Evolutionary conservation across 768 basidiomycete species (phyloP), one percentile per base, ranked within the genome.

Genomic region (Myochromella boudieri): DNA sequence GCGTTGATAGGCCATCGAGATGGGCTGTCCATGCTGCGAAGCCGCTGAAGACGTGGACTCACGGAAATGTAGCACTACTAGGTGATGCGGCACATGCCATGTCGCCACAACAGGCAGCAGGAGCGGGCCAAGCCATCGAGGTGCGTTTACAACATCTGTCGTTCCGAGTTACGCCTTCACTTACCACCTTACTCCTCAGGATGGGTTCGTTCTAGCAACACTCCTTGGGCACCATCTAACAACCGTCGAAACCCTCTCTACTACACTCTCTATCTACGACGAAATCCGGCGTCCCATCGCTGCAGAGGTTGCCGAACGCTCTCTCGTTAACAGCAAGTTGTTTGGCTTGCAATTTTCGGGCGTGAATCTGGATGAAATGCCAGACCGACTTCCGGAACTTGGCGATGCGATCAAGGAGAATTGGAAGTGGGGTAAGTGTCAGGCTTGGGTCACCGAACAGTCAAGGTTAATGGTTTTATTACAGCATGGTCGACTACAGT

Each of bases 11-110:
- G 7, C 62, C 68, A 17, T 68, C 64, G 4, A 56, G 66, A 29
- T 77, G 75, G 72, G 71, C 68, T 4, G 56, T 78, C 3, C 69
- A 75, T 46, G 53, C 57, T 7, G 56, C 73, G 4, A 60, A 57
- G 12, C 60, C 66, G 3, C 53, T 80, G 3, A 63, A 70, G 1
- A 64, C 62, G 2, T 75, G 66, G 51, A 64, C 64, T 4, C 57
- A 59, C 25, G 71, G 65, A 1, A 60, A 63, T 9, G 72, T 75
- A 7, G 69, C 63, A 1, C 56, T 80, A 4, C 53, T 76, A 2
- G 78, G 76, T 6, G 77, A 78, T 49, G 70, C 78, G 15, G 70
- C 50, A 3, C 50, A 52, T 33, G 50, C 39, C 4, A 52, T 52
- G 46, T 52, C 42, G 17, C 46, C 51, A 11, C 46, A 48, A 21